Evolutionary conservation across 345 rosid genomes (phyloP), one percentile per base, ranked within the genome.

Genomic region (Linum tenue): DNA sequence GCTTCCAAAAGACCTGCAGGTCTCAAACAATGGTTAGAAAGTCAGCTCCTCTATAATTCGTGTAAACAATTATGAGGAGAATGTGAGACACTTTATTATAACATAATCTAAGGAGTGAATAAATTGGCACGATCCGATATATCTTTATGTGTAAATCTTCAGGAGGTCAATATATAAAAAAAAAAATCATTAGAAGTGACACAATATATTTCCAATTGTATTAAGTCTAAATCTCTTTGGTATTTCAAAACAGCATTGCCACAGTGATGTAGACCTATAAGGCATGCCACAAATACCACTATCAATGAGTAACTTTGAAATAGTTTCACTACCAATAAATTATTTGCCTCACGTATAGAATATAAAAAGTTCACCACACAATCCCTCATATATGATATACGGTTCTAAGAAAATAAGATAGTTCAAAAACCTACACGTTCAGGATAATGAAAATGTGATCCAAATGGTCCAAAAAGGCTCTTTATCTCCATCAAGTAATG

Each of bases 1-100:
- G 84, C 92, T 95, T 88, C 96, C 97, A 95, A 77, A 87, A 95
- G 76, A 91, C 69, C 99, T 94, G 76, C 68, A 78, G 55, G 71
- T 69, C 55, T 17, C 67, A 22, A 50, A 62, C 55, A 51, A 16
- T 59, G 40, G 16, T 60, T 39, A 67, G 53, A 66, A 65, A 48
- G 55, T 48, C 58, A 69, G 37, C 55, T 63, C 64, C 50, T 56
- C 31, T 14, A n/a, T 15, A 48, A 7, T 59, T 44, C 59, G 36
- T 6, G 38, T 41, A 67, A 58, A 55, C 39, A 57, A 74, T 63
- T 48, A 43, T 31, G 14, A 55, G 55, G 39, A 59, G 39, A 39
- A 48, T 48, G 53, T 48, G 44, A 4, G 9, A 48, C 53, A 48
- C 53, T 48, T 48, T 3, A 48, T 3, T 9, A 3, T 9, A 48